phyloP scores from a whole-genome alignment of 352 stramenopile genomes.

The Phytopythium aichiense region DNA sequence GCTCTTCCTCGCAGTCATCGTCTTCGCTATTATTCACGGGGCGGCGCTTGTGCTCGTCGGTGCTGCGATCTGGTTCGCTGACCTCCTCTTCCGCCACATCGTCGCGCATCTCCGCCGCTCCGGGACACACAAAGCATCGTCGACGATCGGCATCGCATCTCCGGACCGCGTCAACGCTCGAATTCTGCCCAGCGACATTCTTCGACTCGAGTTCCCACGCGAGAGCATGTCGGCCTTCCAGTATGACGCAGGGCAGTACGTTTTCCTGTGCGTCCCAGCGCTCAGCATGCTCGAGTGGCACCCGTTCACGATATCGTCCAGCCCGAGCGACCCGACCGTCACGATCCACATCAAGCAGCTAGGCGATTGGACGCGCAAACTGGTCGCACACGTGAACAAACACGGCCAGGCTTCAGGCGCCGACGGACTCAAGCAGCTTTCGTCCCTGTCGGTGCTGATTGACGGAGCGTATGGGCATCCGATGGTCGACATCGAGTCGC shows the following conservation, averaged over 20 bases:
- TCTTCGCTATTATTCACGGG: conserved; percentile 35
- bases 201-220: conserved; percentile 42
- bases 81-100: conserved; percentile 35
- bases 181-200: conserved; percentile 29
- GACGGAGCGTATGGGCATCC: conserved; percentile 50
- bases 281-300: conserved; percentile 80
- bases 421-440: neutral
- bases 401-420: neutral
- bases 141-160: conserved; percentile 16
- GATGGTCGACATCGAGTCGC: conserved; percentile 33
- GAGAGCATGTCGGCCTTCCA: conserved; percentile 34
- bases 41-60: conserved; percentile 28
- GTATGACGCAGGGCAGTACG: conserved; percentile 63
- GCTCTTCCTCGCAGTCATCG: conserved; percentile 39
- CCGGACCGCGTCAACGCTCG: conserved; percentile 24
- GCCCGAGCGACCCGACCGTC: conserved; percentile 56
- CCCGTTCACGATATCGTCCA: conserved; percentile 86
- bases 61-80: conserved; percentile 27
- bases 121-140: conserved; percentile 4
- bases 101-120: conserved; percentile 22
- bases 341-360: conserved; percentile 61
- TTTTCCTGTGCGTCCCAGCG: conserved; percentile 74
- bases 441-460: conserved; percentile 28
- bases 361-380: conserved; percentile 61
- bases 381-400: conserved; percentile 26